Evolutionary conservation across 1,284 basidiomycete genomes (phyloP).

Genomic region (Erythrobasidium hasegawianum): DNA sequence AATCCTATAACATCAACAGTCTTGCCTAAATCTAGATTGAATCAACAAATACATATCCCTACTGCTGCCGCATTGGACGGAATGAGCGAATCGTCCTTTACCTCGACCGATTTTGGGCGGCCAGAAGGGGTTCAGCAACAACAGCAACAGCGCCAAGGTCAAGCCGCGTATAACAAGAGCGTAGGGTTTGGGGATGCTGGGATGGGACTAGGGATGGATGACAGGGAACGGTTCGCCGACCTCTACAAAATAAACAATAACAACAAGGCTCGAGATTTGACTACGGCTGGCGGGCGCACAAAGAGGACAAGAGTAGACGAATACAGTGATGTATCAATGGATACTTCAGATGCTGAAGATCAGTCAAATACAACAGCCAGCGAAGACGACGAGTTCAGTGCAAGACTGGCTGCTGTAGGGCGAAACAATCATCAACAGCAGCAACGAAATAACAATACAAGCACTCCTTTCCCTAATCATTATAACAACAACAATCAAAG

Average conservation of each 20-base stretch:
- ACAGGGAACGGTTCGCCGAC: conserved; percentile 25
- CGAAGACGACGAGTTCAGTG: conserved; percentile 21
- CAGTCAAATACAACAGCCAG: neutral
- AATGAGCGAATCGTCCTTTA: conserved; percentile 28
- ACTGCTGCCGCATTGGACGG: conserved; percentile 16
- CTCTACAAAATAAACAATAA: conserved; percentile 5
- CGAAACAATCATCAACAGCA: neutral
- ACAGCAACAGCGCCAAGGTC: neutral
- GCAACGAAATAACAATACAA: conserved; percentile 3
- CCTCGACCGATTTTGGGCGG: conserved; percentile 25
- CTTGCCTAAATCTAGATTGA: conserved; percentile 21
- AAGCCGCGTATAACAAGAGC: conserved; percentile 4
- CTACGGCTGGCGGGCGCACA: neutral
- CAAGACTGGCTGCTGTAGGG: neutral
- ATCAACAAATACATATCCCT: conserved; percentile 20
- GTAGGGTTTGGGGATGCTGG: conserved; percentile 29
- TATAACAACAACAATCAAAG: conserved; percentile 16
- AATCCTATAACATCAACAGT: conserved; percentile 15
- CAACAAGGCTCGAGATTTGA: neutral
- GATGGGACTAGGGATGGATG: conserved; percentile 20
- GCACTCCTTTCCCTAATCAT: conserved; percentile 13
- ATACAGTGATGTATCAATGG: conserved; percentile 17
- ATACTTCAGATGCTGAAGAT: conserved; percentile 1
- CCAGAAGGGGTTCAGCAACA: conserved; percentile 9
- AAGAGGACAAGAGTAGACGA: conserved; percentile 27